Evolutionary conservation across 1,139 yeast genomes (phyloP).

Genomic region (Lodderomyces beijingensis): DNA sequence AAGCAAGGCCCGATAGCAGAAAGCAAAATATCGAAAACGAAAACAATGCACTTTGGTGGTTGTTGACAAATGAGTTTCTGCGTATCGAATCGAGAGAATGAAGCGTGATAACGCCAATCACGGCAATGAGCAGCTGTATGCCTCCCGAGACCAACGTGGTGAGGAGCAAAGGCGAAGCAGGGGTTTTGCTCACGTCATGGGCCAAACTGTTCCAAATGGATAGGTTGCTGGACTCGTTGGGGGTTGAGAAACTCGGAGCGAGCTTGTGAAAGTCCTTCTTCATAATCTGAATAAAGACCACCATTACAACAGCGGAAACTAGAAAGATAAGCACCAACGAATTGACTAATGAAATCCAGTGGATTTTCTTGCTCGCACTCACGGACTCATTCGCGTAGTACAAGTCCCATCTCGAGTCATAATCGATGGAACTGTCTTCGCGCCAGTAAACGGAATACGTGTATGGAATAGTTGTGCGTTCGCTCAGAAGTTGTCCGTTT

Average conservation of each 20-base stretch:
- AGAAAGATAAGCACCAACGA: conserved; percentile 58
- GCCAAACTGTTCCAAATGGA: conserved; percentile 41
- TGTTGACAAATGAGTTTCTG: conserved; percentile 35
- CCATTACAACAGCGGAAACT: conserved; percentile 59
- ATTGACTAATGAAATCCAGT: conserved; percentile 68
- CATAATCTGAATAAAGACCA: conserved; percentile 53
- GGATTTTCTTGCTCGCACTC: conserved; percentile 44
- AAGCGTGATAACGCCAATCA: conserved; percentile 55
- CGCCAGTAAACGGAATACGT: conserved; percentile 89
- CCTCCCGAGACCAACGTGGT: conserved; percentile 70
- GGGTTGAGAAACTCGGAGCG: conserved; percentile 16
- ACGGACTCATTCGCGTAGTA: conserved; percentile 58
- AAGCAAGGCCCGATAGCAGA: conserved; percentile 65
- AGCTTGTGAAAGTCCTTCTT: conserved; percentile 32
- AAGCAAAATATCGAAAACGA: conserved; percentile 59
- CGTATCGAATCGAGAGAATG: conserved; percentile 47
- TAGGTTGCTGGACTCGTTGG: conserved; percentile 9
- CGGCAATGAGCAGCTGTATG: conserved; percentile 62
- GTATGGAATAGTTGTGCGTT: conserved; percentile 54
- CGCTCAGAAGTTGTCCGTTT: conserved; percentile 17
- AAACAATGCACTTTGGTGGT: conserved; percentile 63
- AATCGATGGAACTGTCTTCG: conserved; percentile 66
- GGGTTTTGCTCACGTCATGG: conserved; percentile 54
- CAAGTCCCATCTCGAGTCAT: conserved; percentile 72
- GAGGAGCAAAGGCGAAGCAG: conserved; percentile 42